A percentile compares a stretch with the other conserved stretches of the same genome.
phyloP scores from a whole-genome alignment of 306 rosid species.

The Vigna hirtella region DNA sequence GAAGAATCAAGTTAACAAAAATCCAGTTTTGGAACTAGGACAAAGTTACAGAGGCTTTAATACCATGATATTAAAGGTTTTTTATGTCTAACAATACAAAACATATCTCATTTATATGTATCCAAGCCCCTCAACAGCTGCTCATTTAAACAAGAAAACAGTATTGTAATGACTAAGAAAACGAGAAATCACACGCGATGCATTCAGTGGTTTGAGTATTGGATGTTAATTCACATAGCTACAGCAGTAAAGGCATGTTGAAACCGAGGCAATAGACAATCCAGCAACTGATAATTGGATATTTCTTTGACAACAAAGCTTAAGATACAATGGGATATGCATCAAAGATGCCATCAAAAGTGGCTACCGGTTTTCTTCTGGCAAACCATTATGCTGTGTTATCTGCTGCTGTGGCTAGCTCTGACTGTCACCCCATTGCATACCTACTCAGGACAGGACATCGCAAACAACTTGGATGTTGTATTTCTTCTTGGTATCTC shows the following conservation, averaged over 20 bases:
- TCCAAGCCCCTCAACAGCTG: background rate
- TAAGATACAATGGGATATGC: background rate
- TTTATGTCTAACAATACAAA: conserved; percentile 19
- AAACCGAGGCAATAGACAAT: conserved; percentile 18
- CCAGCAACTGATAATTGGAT: conserved; percentile 18
- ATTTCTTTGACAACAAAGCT: background rate
- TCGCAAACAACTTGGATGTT: conserved; percentile 32
- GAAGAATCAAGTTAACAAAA: background rate
- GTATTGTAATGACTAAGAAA: conserved; percentile 3
- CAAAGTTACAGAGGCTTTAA: too few species aligned
- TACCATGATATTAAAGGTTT: background rate
- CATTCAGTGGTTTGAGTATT: background rate
- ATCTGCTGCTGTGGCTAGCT: conserved; percentile 51
- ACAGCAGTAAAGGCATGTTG: conserved; percentile 6
- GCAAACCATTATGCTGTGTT: conserved; percentile 14
- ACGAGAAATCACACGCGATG: conserved; percentile 12
- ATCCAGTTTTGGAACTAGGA: background rate
- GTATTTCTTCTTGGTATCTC: too few species aligned
- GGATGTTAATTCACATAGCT: conserved; percentile 17
- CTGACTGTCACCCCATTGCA: conserved; percentile 31
- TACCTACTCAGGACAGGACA: too few species aligned
- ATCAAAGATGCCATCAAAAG: background rate
- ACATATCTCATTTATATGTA: background rate
- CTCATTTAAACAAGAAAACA: conserved; percentile 14
- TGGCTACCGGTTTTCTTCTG: background rate